Evolutionary conservation across 2,329 filamentous ascomycete species (phyloP).

Genomic region (Stachybotrys chartarum): DNA sequence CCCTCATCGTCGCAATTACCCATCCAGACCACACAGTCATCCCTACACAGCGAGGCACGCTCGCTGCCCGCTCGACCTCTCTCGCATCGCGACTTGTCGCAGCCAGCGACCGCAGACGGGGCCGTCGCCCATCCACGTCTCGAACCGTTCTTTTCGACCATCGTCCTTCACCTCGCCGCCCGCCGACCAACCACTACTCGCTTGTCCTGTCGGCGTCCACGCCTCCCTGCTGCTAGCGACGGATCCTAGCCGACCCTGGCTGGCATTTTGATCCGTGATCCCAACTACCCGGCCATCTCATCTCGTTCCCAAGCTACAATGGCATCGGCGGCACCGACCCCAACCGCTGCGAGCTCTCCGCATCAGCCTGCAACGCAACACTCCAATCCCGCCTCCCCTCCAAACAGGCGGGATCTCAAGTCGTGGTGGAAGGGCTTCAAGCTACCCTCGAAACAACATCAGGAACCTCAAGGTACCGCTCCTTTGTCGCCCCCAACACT

Average conservation of each 20-base stretch:
- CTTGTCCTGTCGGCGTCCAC: neutral
- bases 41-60: neutral
- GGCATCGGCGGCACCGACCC: slow-evolving; percentile 27
- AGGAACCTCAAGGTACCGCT: slow-evolving; percentile 46
- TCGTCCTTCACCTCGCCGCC: neutral
- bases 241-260: neutral
- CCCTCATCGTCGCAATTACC: neutral
- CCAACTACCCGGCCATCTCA: slow-evolving; percentile 1
- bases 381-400: slow-evolving; percentile 56
- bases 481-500: neutral
- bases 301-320: slow-evolving; percentile 15
- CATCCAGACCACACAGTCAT: neutral
- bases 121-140: neutral
- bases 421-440: slow-evolving; percentile 99
- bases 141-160: neutral
- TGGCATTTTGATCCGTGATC: neutral
- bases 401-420: slow-evolving; percentile 79
- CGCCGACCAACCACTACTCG: neutral
- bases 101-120: neutral
- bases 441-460: slow-evolving; percentile 47
- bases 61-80: neutral
- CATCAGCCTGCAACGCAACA: slow-evolving; percentile 14
- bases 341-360: slow-evolving; percentile 23
- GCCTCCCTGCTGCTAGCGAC: neutral
- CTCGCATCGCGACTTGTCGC: neutral